phyloP scores from a whole-genome alignment of 805 yeast genomes.

The Candida pini region DNA sequence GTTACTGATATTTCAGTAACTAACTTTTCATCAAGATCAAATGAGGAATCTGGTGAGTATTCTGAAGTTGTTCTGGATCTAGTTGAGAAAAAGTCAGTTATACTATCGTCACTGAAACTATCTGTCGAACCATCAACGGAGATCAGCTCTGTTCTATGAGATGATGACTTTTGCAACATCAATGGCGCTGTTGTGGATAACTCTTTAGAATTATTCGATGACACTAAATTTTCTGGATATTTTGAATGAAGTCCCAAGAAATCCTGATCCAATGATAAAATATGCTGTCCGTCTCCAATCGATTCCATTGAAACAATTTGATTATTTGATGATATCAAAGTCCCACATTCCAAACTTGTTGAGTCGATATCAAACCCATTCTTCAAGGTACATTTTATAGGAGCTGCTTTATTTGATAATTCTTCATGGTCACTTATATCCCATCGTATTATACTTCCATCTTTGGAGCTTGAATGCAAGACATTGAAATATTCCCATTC shows the following conservation, averaged over 20 bases:
- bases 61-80: too few relatives aligned
- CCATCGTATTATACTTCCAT: slow-evolving; percentile 70
- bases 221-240: background rate
- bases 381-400: slow-evolving; percentile 35
- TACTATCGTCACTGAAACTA: background rate
- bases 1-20: too few relatives aligned
- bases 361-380: slow-evolving; percentile 35
- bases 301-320: slow-evolving; percentile 42
- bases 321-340: slow-evolving; percentile 51
- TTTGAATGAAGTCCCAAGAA: slow-evolving; percentile 49
- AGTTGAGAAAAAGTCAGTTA: too few relatives aligned
- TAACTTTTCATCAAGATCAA: too few relatives aligned
- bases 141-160: too few relatives aligned
- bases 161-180: too few relatives aligned
- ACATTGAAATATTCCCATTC: slow-evolving; percentile 44
- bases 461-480: slow-evolving; percentile 55
- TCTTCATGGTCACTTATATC: slow-evolving; percentile 28
- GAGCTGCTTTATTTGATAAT: background rate
- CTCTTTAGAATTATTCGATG: too few relatives aligned
- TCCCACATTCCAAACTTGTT: slow-evolving; percentile 41
- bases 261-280: slow-evolving; percentile 49
- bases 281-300: slow-evolving; percentile 24
- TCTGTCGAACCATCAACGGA: too few relatives aligned
- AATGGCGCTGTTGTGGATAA: background rate
- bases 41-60: too few relatives aligned